Base-by-base conservation (phyloP, 148 eudicot species). In the Selenicereus undatus region DNA sequence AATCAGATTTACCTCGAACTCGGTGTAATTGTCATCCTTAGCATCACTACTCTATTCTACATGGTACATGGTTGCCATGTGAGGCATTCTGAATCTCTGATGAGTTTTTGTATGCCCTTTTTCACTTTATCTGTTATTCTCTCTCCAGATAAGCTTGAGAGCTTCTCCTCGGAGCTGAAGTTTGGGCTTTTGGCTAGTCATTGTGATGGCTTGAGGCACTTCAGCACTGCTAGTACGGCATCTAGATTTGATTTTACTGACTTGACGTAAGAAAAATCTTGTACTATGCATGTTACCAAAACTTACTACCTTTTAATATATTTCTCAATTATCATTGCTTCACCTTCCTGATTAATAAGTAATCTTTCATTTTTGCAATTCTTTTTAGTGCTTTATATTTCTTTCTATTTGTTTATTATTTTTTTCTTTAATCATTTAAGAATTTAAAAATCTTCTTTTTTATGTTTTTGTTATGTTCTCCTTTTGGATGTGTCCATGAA, bases 201-300 rank as follows among this genome's bases (percentile, higher is more conserved):
- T 24, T 52, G 69, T 79, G 78, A 51, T 85, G 85, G 71, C 76
- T 74, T 43, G 52, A 88, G 88, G 81, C 83, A 76, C 73, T 88
- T 87, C 80, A 84, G 90, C 89, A 84, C 80, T 77, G 85, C 85
- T 60, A 82, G 30, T 75, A 52, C 85, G 71, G 70, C 90, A 64
- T 79, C 84, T 48, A 85, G 85, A 78, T 83, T 90, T 82, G 99
- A 93, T 88, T 92, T 89, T 79, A 93, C 93, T n/a, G 99, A 96
- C 80, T 89, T 96, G 26, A 96, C 99, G 99, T 96, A 92, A 90
- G 93, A 73, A 71, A 83, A 11, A 36, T 70, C 21, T 71, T n/a
- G 17, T 50, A 12, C 30, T 65, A 26, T 35, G 26, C 20, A 71
- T 76, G 13, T 58, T 51, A 29, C 12, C 81, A 18, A 68, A 66